phyloP scores from a whole-genome alignment of 2,329 filamentous ascomycete species.

The Lachnellula suecica region DNA sequence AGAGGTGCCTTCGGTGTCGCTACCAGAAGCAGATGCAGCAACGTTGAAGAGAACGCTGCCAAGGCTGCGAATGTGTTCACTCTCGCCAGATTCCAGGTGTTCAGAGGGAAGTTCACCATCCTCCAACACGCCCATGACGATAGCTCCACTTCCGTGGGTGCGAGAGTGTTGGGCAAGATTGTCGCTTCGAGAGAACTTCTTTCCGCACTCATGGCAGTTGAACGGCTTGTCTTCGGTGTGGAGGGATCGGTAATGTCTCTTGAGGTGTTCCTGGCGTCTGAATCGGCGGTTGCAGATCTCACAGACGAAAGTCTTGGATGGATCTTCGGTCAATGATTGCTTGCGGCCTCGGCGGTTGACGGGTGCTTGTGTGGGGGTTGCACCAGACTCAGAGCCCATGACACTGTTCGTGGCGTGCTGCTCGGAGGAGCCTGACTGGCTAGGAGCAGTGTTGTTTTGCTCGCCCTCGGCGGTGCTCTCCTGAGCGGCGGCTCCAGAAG shows the following conservation, averaged over 20 bases:
- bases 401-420: constrained; percentile 41
- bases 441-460: constrained; percentile 35
- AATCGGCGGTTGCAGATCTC: constrained; percentile 95
- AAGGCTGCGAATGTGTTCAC: constrained; percentile 65
- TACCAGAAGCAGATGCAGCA: constrained; percentile 70
- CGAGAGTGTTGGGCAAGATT: constrained; percentile 95
- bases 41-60: constrained; percentile 83
- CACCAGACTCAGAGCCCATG: constrained; percentile 36
- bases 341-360: constrained; percentile 93
- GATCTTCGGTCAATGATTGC: constrained; percentile 96
- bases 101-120: constrained; percentile 57
- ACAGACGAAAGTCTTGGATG: constrained; percentile 97
- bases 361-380: constrained; percentile 46
- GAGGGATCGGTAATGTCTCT: constrained; percentile 96
- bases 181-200: constrained; percentile 98
- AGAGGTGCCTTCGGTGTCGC: constrained; percentile 56
- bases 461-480: constrained; percentile 25
- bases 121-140: constrained; percentile 87
- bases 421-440: constrained; percentile 40
- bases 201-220: constrained; percentile 94
- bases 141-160: constrained; percentile 86
- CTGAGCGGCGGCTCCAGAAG: constrained; percentile 28
- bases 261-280: constrained; percentile 96
- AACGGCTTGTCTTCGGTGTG: constrained; percentile 99
- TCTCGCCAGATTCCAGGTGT: constrained; percentile 40